Base-by-base conservation (phyloP, 2,329 filamentous ascomycete genomes). In the Hypoxylon sp. region DNA sequence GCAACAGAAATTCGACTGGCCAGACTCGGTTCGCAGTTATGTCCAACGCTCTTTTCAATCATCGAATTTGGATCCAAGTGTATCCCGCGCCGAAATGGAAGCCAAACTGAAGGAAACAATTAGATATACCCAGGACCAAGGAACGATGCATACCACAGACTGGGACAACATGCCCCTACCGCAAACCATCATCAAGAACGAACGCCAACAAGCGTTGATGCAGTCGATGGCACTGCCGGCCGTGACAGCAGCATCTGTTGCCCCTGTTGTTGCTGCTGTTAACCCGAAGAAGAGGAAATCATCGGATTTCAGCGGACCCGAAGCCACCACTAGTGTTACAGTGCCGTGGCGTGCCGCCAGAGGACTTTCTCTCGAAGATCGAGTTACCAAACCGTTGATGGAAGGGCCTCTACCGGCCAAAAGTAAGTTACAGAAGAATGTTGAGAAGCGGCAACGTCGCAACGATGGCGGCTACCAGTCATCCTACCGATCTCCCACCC, bases 391-490 rank as follows among this genome's bases (percentile, higher is more conserved):
- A 76, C 78, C 83, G 59, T 75, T 74, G 60, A 77, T 80, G 76
- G 83, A 84, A 68, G 78, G 81, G 56, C 68, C 78, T 40, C 68
- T 78, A 55, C 72, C 80, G 62, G 79, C 81, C 69, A 84, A 84
- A 84, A 96, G 93, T 96, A 97, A 97, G 92, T 96, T 91, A 78
- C 89, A 92, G 81, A 91, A 91, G 82, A 88, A 89, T 78, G 85
- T 93, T 81, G 94, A 97, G 80, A 94, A 93, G 82, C 91, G 96
- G 71, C 92, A 91, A 78, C 92, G 92, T 75, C 93, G 96, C 72
- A 97, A 97, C 80, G 90, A 95, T 71, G 86, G 81, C 68, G 86
- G 86, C 66, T 89, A 88, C 75, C 86, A 85, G 72, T 82, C 84
- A 9, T 78, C 82, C 12, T 83, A 85, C 70, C 80, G 82, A 67